Base-by-base conservation (phyloP, 306 rosid genomes). In the Lotus japonicus region DNA sequence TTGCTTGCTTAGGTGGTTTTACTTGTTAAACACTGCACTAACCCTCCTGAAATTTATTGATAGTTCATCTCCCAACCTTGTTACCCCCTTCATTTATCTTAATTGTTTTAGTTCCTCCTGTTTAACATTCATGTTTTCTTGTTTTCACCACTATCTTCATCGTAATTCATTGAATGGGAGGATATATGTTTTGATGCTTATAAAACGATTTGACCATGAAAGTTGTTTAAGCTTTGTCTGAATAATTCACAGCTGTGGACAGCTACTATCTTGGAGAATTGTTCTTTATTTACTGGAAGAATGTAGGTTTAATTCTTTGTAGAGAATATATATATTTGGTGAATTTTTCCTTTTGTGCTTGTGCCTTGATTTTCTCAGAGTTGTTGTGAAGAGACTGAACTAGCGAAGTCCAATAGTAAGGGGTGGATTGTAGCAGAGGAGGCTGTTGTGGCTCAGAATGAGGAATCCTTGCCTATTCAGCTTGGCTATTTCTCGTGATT, bases 351-450 rank as follows among this genome's bases (percentile, higher is more conserved):
- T 57, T 49, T 41, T 28, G 12, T 43, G 28, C 28, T 45, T 49
- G 14, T 53, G 38, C 48, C 50, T 53, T 26, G n/a, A 33, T n/a
- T 64, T 52, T 57, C 17, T 61, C 78, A 92, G 95, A 87, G 79
- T 77, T 87, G 95, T 62, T 81, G 76, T 18, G 74, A 55, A 69
- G 62, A 64, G 70, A 44, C 21, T 7, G 82, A 82, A 58, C 85
- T 64, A 77, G 68, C 35, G 23, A 82, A 68, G 46, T 51, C 72
- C 39, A 35, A 46, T 50, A 26, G 35, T 21, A 64, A 78, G 48
- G 84, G 79, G 46, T 89, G 98, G 92, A 67, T 76, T 58, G 84
- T 89, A 62, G 75, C 72, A 6, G 92, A 89, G 77, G 98, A 92
- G 79, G 80, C 88, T 36, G 82, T 81, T 52, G 65, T 84, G 36